Evolutionary conservation across 805 yeast genomes (phyloP), one percentile per base, ranked within the genome.

Genomic region (Deakozyma indianensis): DNA sequence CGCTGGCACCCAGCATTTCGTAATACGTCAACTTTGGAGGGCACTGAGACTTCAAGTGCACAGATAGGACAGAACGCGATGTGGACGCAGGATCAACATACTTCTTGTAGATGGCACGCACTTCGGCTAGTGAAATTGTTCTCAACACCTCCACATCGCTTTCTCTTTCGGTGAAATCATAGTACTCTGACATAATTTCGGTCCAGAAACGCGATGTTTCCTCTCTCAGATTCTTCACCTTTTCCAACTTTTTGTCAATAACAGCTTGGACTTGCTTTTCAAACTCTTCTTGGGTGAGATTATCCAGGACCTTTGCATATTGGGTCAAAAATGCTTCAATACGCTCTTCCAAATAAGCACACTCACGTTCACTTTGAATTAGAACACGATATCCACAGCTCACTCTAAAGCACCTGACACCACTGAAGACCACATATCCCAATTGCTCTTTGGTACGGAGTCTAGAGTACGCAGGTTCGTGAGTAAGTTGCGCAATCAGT

Each of bases 401-500:
- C 21, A 92, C 80, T 57, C 94, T 74, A 2, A 84, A 74, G 49
- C 71, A 70, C 49, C 81, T 68, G 22, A 73, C 65, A 0, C 94
- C 83, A 41, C 92, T 78, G 58, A 85, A 86, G 0, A 90, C 98
- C 50, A 90, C 87, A 56, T 90, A 90, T 1, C 98, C 98, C 25
- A 90, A 70, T 62, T 92, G 97, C 64, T 90, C 97, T 55, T 85
- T 81, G 4, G 98, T 90, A 62, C 98, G 75, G 47, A 90, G 70
- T 50, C 83, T 83, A 57, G 85, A 80, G 63, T 90, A 92, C 47
- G 90, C 83, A 3, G 96, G 96, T 59, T 90, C 96, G 52, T 74
- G 77, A 43, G 82, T 67, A 50, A 87, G 72, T 50, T 83, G 90
- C 0, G 82, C 74, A 42, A 85, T 62, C 44, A 90, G 63, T 43